Conservation (phyloP, 202 grass and related monocot species). For the Musa balbisiana region DNA sequence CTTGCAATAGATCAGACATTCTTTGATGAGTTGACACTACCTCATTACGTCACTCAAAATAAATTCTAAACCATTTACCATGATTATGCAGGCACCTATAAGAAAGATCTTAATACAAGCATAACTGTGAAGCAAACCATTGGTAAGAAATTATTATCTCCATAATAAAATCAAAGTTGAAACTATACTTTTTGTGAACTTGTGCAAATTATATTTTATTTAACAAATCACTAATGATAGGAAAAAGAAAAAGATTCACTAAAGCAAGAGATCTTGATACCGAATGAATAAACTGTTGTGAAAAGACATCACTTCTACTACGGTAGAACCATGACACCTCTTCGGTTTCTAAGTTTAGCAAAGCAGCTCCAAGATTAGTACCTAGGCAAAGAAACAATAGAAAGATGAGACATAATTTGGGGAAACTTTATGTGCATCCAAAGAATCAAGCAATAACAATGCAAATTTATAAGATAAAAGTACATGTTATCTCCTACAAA, state of each 20-base stretch:
- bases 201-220: not conserved
- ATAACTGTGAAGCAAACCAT: constrained; percentile 7
- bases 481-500: not conserved
- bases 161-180: not conserved
- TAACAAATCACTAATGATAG: not conserved
- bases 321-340: constrained; percentile 35
- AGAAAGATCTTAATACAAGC: not conserved
- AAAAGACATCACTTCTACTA: constrained; percentile 70
- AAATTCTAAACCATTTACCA: not conserved
- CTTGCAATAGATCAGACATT: too few relatives aligned
- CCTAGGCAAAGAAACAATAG: constrained; percentile 39
- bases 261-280: constrained; percentile 23
- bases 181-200: not conserved
- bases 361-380: constrained; percentile 38
- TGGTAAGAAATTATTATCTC: not conserved
- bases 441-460: not conserved
- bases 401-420: constrained; percentile 1
- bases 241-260: constrained; percentile 1
- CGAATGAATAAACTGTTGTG: constrained; percentile 57
- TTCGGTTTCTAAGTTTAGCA: constrained; percentile 63
- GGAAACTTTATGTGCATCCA: too few relatives aligned
- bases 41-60: not conserved
- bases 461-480: not conserved
- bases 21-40: too few relatives aligned
- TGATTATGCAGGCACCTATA: not conserved